Evolutionary conservation across 106 monocot species (phyloP).

Genomic region (Dendrobium huoshanense): DNA sequence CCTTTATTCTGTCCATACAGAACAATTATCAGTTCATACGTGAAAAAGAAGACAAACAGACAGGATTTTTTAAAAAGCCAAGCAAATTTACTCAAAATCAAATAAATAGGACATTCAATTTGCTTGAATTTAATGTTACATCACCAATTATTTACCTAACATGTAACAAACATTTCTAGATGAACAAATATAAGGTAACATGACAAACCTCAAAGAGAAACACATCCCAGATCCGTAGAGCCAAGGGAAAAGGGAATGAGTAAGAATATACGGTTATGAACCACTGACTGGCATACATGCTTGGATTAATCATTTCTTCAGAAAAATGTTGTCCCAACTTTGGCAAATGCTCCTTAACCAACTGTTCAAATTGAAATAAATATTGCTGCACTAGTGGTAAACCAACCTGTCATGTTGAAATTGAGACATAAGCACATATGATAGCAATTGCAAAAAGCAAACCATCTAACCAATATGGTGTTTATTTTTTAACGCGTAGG

Average conservation of each 20-base stretch:
- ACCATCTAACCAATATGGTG: neutral
- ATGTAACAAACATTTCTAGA: neutral
- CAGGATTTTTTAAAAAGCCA: neutral
- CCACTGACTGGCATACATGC: slow-evolving; percentile 99
- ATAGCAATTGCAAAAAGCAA: neutral
- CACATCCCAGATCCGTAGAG: slow-evolving; percentile 99
- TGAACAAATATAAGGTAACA: slow-evolving; percentile 6
- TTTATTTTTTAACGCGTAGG: neutral
- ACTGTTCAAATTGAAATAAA: slow-evolving; percentile 83
- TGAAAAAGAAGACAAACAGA: neutral
- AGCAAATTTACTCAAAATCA: neutral
- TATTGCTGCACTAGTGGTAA: slow-evolving; percentile 95
- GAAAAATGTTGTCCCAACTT: slow-evolving; percentile 90
- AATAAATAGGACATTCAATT: neutral
- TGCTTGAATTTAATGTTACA: neutral
- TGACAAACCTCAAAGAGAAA: slow-evolving; percentile 89
- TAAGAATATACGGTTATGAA: slow-evolving; percentile 98
- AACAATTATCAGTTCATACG: neutral
- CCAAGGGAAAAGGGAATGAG: slow-evolving; percentile 91
- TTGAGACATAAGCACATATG: neutral
- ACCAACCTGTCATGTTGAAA: slow-evolving; percentile 41
- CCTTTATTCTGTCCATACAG: neutral
- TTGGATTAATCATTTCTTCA: slow-evolving; percentile 93
- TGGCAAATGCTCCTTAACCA: slow-evolving; percentile 81
- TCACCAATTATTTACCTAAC: neutral